Evolutionary conservation across 2,329 filamentous ascomycete species (phyloP).

Genomic region (Aspergillus uvarum): DNA sequence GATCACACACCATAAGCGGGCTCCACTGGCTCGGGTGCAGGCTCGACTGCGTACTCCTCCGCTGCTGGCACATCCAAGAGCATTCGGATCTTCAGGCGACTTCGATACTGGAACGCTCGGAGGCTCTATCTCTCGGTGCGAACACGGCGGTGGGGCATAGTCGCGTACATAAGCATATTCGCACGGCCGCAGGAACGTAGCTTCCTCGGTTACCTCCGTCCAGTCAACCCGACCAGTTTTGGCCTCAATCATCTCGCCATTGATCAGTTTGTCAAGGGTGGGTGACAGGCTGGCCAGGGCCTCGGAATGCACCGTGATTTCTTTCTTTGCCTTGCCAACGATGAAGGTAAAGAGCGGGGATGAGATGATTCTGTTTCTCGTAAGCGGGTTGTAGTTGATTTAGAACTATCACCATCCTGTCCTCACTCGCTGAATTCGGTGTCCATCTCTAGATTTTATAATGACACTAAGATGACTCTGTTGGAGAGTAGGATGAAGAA

Average conservation of each 20-base stretch:
- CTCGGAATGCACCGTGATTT: slow-evolving; percentile 12
- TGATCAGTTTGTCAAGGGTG: slow-evolving; percentile 11
- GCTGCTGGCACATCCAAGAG: background rate
- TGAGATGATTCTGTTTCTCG: background rate
- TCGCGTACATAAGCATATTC: slow-evolving; percentile 40
- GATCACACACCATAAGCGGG: background rate
- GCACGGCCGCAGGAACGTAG: slow-evolving; percentile 37
- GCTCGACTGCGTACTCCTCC: too few species aligned
- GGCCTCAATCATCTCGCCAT: slow-evolving; percentile 15
- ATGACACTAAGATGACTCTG: too few species aligned
- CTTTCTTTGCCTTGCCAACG: slow-evolving; percentile 9
- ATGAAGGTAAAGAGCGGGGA: slow-evolving; percentile 14
- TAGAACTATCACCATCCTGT: too few species aligned
- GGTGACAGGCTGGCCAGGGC: slow-evolving; percentile 11
- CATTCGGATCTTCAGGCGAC: background rate
- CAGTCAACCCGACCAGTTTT: slow-evolving; percentile 22
- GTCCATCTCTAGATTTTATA: too few species aligned
- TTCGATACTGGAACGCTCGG: background rate
- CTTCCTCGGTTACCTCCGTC: slow-evolving; percentile 32
- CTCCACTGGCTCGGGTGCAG: too few species aligned
- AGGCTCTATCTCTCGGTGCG: background rate
- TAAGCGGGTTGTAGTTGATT: too few species aligned
- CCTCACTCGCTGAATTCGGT: too few species aligned
- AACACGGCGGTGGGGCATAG: slow-evolving; percentile 27
- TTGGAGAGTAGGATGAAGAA: too few species aligned